A percentile compares a stretch with the other conserved stretches of the same genome.
Evolutionary conservation across 1,139 yeast species (phyloP).

Genomic region (Blastobotrys capitulatus): DNA sequence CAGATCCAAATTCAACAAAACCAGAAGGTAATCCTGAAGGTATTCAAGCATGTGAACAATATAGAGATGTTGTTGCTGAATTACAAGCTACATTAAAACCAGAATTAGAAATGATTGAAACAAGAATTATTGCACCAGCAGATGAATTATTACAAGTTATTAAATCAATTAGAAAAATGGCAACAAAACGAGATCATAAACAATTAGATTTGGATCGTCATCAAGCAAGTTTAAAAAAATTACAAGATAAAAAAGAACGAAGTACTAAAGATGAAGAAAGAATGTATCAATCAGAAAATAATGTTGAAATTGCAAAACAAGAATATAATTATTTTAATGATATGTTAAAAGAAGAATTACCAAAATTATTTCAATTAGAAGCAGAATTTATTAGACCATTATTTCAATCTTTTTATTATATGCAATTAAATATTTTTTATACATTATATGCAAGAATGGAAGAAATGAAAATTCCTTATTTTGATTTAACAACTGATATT

Average conservation of each 20-base stretch:
- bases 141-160: slow-evolving; percentile 82
- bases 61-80: slow-evolving; percentile 80
- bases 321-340: slow-evolving; percentile 95
- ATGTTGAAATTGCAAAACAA: slow-evolving; percentile 84
- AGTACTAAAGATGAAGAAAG: slow-evolving; percentile 86
- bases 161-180: slow-evolving; percentile 81
- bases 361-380: slow-evolving; percentile 79
- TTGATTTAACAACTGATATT: slow-evolving; percentile 78
- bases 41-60: slow-evolving; percentile 88
- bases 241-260: slow-evolving; percentile 76
- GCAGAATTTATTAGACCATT: slow-evolving; percentile 88
- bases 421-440: slow-evolving; percentile 96
- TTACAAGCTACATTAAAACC: slow-evolving; percentile 83
- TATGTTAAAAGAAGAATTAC: slow-evolving; percentile 84
- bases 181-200: slow-evolving; percentile 91
- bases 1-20: slow-evolving; percentile 78
- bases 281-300: slow-evolving; percentile 83
- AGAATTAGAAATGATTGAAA: slow-evolving; percentile 86
- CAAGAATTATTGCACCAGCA: slow-evolving; percentile 86
- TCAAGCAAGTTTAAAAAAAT: slow-evolving; percentile 59
- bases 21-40: slow-evolving; percentile 97
- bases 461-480: slow-evolving; percentile 94
- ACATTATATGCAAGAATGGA: slow-evolving; percentile 87
- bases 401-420: slow-evolving; percentile 89
- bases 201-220: slow-evolving; percentile 91